These are phyloP conservation scores for Aspergillus brunneoviolaceus DNA, from an alignment of 2,329 filamentous ascomycete genomes.

Conservation along the genomic window DNA sequence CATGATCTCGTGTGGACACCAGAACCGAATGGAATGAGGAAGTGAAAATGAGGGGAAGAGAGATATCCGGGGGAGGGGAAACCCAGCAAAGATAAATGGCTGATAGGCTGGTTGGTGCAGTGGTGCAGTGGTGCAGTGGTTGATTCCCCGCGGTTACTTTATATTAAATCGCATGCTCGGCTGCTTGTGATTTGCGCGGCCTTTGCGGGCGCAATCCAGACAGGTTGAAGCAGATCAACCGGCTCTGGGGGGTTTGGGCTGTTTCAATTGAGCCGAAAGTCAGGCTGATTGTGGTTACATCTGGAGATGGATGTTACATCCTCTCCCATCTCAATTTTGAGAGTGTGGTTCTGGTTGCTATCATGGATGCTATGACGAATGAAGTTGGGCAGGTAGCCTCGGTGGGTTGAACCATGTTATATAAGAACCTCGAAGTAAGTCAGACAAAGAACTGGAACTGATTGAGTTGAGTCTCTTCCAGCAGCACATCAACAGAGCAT, in stretches of 20 bases:
- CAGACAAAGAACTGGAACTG: no score
- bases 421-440: no score
- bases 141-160: slow-evolving; percentile 4
- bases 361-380: no score
- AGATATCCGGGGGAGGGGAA: not conserved
- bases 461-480: no score
- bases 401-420: not conserved
- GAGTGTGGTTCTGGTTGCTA: no score
- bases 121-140: not conserved
- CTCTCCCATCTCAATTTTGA: not conserved
- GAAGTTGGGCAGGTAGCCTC: not conserved
- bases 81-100: not conserved
- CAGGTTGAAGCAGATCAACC: not conserved
- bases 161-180: slow-evolving; percentile 1
- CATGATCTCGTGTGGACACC: slow-evolving; percentile 1
- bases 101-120: not conserved
- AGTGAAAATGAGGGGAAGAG: slow-evolving; percentile 3
- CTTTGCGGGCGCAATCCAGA: not conserved
- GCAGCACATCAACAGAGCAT: no score
- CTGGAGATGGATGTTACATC: not conserved
- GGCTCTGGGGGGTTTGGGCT: not conserved
- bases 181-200: not conserved
- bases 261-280: not conserved
- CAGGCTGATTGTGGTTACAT: not conserved
- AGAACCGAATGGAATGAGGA: not conserved